These are phyloP conservation scores for Candida caryicola DNA, from an alignment of 805 yeast species.

Conservation along the genomic window DNA sequence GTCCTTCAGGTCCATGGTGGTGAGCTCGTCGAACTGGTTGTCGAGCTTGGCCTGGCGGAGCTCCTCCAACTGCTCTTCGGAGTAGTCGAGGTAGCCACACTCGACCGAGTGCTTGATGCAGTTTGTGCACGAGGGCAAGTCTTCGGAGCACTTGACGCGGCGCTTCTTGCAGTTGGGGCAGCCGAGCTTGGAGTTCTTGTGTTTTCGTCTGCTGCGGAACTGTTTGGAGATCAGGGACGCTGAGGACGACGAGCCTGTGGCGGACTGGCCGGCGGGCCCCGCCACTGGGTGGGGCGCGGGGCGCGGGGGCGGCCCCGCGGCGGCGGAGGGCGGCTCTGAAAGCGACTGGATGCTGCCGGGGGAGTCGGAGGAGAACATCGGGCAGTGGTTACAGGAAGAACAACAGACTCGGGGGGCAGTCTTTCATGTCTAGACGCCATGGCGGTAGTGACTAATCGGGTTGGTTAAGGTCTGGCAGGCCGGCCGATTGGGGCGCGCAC, in stretches of 20 bases:
- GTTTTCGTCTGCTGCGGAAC: slow-evolving; percentile 17
- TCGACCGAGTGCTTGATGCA: slow-evolving; percentile 39
- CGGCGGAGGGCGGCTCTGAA: slow-evolving; percentile 1
- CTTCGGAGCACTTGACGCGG: slow-evolving; percentile 48
- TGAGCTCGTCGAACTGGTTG: slow-evolving; percentile 7
- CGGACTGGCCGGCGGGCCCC: background rate
- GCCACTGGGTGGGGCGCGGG: no score
- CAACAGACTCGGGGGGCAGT: no score
- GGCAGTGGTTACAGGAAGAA: no score
- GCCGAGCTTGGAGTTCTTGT: slow-evolving; percentile 36
- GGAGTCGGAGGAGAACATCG: no score
- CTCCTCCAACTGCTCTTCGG: slow-evolving; percentile 30
- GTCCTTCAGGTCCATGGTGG: slow-evolving; percentile 1
- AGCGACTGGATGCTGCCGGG: no score
- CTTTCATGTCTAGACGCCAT: no score
- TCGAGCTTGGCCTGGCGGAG: slow-evolving; percentile 18
- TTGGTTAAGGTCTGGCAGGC: no score
- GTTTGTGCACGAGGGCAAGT: slow-evolving; percentile 37
- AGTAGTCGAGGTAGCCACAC: slow-evolving; percentile 39
- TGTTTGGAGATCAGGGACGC: slow-evolving; percentile 3
- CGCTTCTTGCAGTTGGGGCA: slow-evolving; percentile 50
- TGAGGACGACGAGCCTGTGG: background rate
- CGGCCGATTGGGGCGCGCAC: no score
- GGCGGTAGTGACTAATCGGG: no score
- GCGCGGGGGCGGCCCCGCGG: no score